Conservation (phyloP, 768 basidiomycete species). For the Leccinellum rugosiceps region DNA sequence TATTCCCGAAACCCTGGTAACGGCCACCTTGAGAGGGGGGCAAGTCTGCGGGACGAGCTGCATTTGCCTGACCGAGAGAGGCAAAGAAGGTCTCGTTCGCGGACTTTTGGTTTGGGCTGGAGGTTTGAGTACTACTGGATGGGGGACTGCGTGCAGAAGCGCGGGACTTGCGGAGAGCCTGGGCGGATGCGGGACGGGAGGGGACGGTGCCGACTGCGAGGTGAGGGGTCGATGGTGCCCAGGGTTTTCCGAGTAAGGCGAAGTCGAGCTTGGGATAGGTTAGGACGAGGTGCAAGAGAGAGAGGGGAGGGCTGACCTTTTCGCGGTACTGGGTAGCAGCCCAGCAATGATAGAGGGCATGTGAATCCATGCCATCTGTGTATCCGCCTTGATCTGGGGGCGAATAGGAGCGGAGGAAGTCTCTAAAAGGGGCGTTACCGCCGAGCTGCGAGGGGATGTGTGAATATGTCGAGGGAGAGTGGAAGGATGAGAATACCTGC, state of each 20-base stretch:
- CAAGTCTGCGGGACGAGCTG: constrained; percentile 67
- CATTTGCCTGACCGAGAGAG: constrained; percentile 79
- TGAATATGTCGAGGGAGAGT: constrained; percentile 2
- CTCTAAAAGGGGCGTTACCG: constrained; percentile 79
- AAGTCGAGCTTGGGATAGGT: constrained; percentile 66
- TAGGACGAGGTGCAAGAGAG: constrained; percentile 8
- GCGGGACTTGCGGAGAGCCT: constrained; percentile 86
- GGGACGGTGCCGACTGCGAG: constrained; percentile 39
- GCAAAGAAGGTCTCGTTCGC: constrained; percentile 87
- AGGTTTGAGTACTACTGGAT: constrained; percentile 51
- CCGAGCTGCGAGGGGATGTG: constrained; percentile 55
- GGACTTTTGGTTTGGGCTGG: constrained; percentile 56
- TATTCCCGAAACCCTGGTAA: constrained; percentile 90
- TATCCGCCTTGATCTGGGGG: constrained; percentile 69
- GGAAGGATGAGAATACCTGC: constrained; percentile 57
- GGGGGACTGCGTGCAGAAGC: constrained; percentile 56
- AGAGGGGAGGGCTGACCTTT: constrained; percentile 54
- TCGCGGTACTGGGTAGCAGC: constrained; percentile 92
- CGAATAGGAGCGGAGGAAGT: constrained; percentile 71
- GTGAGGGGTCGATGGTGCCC: constrained; percentile 72
- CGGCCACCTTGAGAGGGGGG: constrained; percentile 93
- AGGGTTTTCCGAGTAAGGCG: constrained; percentile 67
- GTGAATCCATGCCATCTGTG: constrained; percentile 54
- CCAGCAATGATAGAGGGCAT: constrained; percentile 90
- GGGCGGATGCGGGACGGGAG: constrained; percentile 66